Evolutionary conservation across 1,284 basidiomycete species (phyloP).

Genomic region (Cryptococcus maquisensis): DNA sequence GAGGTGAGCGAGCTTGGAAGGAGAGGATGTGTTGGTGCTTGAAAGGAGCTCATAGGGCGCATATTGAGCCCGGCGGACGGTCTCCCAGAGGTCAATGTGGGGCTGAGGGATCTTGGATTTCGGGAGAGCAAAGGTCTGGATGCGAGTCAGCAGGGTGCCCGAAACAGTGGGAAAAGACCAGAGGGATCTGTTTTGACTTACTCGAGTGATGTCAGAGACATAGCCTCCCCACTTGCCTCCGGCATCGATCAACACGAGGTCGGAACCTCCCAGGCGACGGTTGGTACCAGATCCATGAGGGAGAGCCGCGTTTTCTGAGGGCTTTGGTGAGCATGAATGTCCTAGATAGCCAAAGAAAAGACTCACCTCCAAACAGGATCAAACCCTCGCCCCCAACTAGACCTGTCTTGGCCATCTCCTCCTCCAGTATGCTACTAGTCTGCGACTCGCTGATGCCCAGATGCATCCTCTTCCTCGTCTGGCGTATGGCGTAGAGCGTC

Average conservation of each 20-base stretch:
- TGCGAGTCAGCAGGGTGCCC: background rate
- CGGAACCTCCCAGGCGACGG: constrained; percentile 55
- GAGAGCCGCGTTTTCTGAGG: constrained; percentile 71
- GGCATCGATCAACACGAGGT: constrained; percentile 74
- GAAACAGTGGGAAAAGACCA: background rate
- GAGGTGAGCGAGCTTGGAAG: constrained; percentile 54
- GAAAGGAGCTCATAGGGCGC: constrained; percentile 52
- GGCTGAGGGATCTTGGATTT: constrained; percentile 56
- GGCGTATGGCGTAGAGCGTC: constrained; percentile 64
- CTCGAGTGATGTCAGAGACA: constrained; percentile 70
- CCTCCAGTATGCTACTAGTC: constrained; percentile 57
- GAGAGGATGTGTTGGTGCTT: constrained; percentile 53
- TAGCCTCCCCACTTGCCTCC: constrained; percentile 69
- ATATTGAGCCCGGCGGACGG: constrained; percentile 63
- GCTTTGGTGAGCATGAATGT: background rate
- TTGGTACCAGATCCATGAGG: constrained; percentile 76
- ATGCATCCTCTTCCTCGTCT: constrained; percentile 59
- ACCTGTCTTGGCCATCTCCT: constrained; percentile 59
- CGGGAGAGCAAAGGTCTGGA: constrained; percentile 66
- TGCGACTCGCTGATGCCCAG: constrained; percentile 73
- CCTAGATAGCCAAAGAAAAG: background rate
- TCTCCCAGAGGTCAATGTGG: constrained; percentile 63
- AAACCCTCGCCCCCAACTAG: constrained; percentile 59
- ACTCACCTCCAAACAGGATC: constrained; percentile 71
- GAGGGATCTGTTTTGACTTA: constrained; percentile 46